These are phyloP conservation scores for Acanthochlamys bracteata DNA, from an alignment of 106 monocot species.

Conservation along the genomic window DNA sequence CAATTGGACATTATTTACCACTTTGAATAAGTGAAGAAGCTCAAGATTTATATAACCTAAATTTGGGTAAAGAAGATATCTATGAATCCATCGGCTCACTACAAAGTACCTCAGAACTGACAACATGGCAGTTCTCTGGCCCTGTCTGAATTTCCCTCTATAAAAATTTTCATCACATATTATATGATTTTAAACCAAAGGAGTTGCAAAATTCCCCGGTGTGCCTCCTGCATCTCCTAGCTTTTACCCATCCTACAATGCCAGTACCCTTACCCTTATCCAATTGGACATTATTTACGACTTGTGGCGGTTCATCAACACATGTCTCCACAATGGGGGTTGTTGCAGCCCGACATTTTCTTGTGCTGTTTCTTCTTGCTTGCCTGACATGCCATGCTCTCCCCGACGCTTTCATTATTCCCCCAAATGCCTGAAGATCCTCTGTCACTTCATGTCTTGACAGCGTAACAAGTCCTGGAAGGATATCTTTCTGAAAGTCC, in stretches of 20 bases:
- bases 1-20: conserved; percentile 12
- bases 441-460: conserved; percentile 10
- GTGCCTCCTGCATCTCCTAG: conserved; percentile 42
- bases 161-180: neutral
- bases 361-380: conserved; percentile 5
- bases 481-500: conserved; percentile 37
- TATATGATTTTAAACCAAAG: conserved; percentile 12
- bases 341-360: neutral
- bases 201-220: conserved; percentile 12
- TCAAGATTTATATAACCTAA: too few relatives aligned
- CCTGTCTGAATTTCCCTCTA: neutral
- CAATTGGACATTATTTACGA: conserved; percentile 11
- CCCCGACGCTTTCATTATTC: conserved; percentile 1
- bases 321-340: neutral
- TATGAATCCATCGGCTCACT: too few relatives aligned
- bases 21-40: too few relatives aligned
- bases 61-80: too few relatives aligned
- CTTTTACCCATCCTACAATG: conserved; percentile 45
- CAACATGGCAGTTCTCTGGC: too few relatives aligned
- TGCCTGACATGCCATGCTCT: neutral
- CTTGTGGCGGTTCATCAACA: neutral
- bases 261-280: conserved; percentile 6
- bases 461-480: conserved; percentile 4
- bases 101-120: too few relatives aligned
- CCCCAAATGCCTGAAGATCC: conserved; percentile 5